Evolutionary conservation across 345 rosid species (phyloP).

Genomic region (Linum lewisii): DNA sequence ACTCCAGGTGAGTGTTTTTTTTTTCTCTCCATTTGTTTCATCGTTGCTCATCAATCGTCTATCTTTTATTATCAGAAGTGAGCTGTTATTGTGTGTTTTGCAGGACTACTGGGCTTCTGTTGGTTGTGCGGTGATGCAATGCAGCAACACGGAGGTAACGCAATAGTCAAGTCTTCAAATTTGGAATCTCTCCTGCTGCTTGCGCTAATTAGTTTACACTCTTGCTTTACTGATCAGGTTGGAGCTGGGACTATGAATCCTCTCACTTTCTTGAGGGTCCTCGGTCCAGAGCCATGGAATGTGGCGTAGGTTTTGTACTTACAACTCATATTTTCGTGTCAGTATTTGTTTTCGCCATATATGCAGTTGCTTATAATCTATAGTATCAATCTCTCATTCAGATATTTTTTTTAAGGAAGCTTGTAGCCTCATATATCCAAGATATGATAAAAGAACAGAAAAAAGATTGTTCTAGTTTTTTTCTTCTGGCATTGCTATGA

Average conservation of each 20-base stretch:
- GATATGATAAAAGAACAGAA: neutral
- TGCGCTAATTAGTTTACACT: neutral
- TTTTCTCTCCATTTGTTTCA: neutral
- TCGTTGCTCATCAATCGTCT: neutral
- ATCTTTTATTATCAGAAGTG: neutral
- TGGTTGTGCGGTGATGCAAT: slow-evolving; percentile 95
- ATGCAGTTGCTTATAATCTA: no score
- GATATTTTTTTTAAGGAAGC: neutral
- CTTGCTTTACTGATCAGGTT: slow-evolving; percentile 37
- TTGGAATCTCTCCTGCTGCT: neutral
- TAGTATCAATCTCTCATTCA: neutral
- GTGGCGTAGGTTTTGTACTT: slow-evolving; percentile 51
- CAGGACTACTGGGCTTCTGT: slow-evolving; percentile 98
- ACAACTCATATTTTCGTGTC: no score
- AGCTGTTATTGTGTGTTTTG: slow-evolving; percentile 4
- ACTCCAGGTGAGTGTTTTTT: slow-evolving; percentile 41
- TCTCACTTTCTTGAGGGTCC: slow-evolving; percentile 78
- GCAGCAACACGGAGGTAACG: slow-evolving; percentile 90
- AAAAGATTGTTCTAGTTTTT: neutral
- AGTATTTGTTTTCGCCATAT: neutral
- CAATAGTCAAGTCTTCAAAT: neutral
- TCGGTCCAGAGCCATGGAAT: slow-evolving; percentile 97
- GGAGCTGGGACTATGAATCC: slow-evolving; percentile 99
- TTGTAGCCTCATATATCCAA: neutral
- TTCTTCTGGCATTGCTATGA: neutral